Evolutionary conservation across 768 basidiomycete genomes (phyloP), one percentile per base, ranked within the genome.

Genomic region (Russula sp.): DNA sequence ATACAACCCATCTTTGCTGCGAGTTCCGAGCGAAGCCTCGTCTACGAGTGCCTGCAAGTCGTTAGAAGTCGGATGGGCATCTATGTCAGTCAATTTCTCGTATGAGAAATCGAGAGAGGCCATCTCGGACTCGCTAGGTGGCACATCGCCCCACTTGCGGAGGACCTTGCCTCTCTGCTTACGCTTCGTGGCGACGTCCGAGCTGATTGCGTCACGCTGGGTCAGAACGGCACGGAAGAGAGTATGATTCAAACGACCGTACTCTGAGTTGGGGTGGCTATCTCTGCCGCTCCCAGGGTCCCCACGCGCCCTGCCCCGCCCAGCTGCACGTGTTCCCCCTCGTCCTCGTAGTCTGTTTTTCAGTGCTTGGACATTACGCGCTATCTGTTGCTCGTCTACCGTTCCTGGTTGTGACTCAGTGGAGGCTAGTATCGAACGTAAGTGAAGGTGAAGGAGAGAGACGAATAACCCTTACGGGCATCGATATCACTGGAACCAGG

Each of bases 121-220:
- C 91, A 98, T 96, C 66, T 98, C 97, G 16, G 81, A 79, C 66
- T 92, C 90, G 10, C 85, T 86, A 4, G 88, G 86, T 1, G 80
- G 79, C 65, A 85, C 82, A 69, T 96, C 84, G 25, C 87, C 93
- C 97, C 97, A 99, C 75, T 93, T 98, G 35, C 97, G 86, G 72
- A 88, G 87, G 3, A 80, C 71, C 58, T 87, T 86, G 0, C 78
- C 70, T 67, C 87, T 89, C 65, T 79, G 77, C 67, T 84, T 89
- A 55, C 66, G 68, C 39, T 75, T 73, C 41, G 66, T 70, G 32
- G 77, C 66, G 18, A 81, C 79, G 69, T 85, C 88, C 54, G 90
- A 86, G 70, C 82, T 88, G 42, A 42, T 52, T 18, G 11, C 0
- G 9, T 14, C 14, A 25, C 48, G 14, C n/a, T 38, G 25, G 25